These are phyloP conservation scores for Cadophora gregata DNA, from an alignment of 2,329 filamentous ascomycete species.

Conservation along the genomic window DNA sequence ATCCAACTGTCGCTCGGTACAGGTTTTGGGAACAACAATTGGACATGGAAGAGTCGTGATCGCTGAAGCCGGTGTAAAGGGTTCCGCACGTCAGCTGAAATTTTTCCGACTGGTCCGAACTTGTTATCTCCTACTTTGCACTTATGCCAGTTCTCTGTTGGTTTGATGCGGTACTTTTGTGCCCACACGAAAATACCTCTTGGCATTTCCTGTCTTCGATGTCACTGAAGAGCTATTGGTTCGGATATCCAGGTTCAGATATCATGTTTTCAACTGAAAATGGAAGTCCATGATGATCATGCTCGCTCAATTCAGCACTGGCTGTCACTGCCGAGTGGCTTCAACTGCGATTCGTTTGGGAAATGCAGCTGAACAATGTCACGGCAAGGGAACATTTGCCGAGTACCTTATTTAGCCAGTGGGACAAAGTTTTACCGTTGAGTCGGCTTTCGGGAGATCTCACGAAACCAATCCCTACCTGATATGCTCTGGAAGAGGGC, in stretches of 20 bases:
- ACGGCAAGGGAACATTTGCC: background rate
- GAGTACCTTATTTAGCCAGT: too few relatives aligned
- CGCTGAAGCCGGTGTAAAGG: background rate
- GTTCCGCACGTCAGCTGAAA: background rate
- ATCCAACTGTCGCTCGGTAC: background rate
- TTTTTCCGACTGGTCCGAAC: background rate
- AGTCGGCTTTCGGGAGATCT: too few relatives aligned
- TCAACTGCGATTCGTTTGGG: background rate
- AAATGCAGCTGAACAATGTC: background rate
- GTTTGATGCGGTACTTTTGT: background rate
- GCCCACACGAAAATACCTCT: background rate
- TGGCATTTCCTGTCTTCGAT: background rate
- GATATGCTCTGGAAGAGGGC: too few relatives aligned
- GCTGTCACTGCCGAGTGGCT: background rate
- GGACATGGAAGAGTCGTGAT: background rate
- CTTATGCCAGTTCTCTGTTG: background rate
- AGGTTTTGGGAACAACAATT: background rate
- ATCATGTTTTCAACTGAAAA: background rate
- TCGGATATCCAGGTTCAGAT: background rate
- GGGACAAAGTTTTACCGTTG: too few relatives aligned
- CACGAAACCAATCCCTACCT: too few relatives aligned
- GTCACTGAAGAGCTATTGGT: background rate
- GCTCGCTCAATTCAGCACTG: background rate
- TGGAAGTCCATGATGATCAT: constrained; percentile 3
- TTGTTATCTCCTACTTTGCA: background rate